Evolutionary conservation across 1,284 basidiomycete species (phyloP), one percentile per base, ranked within the genome.

Genomic region (Sphaerobolus stellatus): DNA sequence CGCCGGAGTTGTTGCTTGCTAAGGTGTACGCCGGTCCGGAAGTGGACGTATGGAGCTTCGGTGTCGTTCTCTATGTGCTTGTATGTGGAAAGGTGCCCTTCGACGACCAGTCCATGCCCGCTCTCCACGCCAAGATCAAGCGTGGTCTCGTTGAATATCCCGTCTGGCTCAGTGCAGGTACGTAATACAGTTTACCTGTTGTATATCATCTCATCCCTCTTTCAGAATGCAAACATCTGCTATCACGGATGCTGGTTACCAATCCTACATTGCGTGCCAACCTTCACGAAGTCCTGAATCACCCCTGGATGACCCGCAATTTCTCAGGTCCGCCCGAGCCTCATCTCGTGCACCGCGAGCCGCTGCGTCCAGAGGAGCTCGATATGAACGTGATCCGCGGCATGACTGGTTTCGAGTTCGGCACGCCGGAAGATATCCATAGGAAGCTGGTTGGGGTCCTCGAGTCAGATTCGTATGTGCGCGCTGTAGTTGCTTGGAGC

Each of bases 21-120:
- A 94, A 94, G 68, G 87, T 93, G 22, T 99, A 99, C 70, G 94
- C 92, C 0, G 96, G 96, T 0, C 96, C 96, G 9, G 96, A 99
- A 69, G 96, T 99, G 55, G 97, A 99, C 66, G 89, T 98, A 1
- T 99, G 97, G 96, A 96, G 92, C 66, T 98, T 98, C 62, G 96
- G 97, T 5, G 95, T 99, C 57, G 96, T 99, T 7, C 81, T 99
- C 9, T 99, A 98, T 66, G 95, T 98, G 13, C 80, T 99, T 46
- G 94, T 99, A 0, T 98, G 95, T 68, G 97, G 96, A 50, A 98
- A 97, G 73, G 96, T 99, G 1, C 96, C 96, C 0, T 99, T 99
- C 67, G 96, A 99, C 68, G 97, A 99, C 69, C 94, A 98, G 73
- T 94, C 90, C 67, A 99, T 99, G 96, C 97, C 96, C 2, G 96